Evolutionary conservation across 257 asterid species (phyloP), one percentile per base, ranked within the genome.

Genomic region (Ocimum tenuiflorum): DNA sequence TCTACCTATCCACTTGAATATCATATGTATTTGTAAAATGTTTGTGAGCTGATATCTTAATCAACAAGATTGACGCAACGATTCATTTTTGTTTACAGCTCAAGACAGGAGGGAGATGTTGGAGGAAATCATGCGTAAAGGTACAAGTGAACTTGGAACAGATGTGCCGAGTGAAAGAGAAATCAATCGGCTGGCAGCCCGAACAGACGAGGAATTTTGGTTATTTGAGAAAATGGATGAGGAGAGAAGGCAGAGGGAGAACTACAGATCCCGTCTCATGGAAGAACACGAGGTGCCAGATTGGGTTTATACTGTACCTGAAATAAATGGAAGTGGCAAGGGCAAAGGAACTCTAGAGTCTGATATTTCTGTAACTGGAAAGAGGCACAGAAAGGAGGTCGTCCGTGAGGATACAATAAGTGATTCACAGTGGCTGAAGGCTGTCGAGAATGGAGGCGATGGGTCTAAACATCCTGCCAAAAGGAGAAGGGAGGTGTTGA

Each of bases 101-200:
- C 94, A 91, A 84, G 98, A 91, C 74, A 79, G 99, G 76, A 79
- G 94, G 67, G 95, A 88, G 62, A 72, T 94, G 95, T 49, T 94
- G 72, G 96, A 86, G 82, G 99, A 88, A 76, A 88, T 94, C 75
- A 94, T 94, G 99, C 95, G 96, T 10, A 86, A 64, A 73, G 99
- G 99, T 38, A 79, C 95, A 35, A 86, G 95, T 45, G 79, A 95
- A 4, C 95, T 90, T 3, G 99, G 99, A 71, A 75, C 88, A 13
- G 99, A 94, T 20, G 97, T 94, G 65, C 99, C 99, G 12, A 90
- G 91, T 39, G 97, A 90, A 80, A 79, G 96, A 80, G 97, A 94
- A 68, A 94, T 94, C 77, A 94, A 94, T 64, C 89, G 97, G 65
- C 83, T 94, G 48, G 99, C 99, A 53, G 99, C 99, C 42, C 83